A percentile compares a stretch with the other conserved stretches of the same genome.
These are phyloP conservation scores for Sporothrix dimorphospora DNA, from an alignment of 2,329 filamentous ascomycete genomes.

Conservation along the genomic window DNA sequence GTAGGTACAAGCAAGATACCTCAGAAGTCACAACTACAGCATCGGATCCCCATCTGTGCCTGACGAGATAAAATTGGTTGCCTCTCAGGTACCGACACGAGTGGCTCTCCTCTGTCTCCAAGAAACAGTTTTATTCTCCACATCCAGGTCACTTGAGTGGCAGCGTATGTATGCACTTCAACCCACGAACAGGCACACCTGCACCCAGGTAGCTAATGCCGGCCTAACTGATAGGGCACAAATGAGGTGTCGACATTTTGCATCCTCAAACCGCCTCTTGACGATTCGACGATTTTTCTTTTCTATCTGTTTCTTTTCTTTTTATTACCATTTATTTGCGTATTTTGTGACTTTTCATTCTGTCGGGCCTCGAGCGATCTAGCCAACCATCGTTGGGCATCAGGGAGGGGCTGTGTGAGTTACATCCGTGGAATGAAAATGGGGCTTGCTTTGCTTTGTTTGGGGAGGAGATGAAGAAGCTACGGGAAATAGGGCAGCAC, in stretches of 20 bases:
- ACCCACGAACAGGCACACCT: conserved; percentile 21
- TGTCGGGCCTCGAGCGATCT: neutral
- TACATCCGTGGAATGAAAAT: conserved; percentile 2
- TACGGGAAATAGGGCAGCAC: neutral
- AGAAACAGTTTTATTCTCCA: neutral
- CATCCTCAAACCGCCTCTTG: neutral
- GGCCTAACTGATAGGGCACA: conserved; percentile 19
- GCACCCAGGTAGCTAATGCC: conserved; percentile 7
- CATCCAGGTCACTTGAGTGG: conserved; percentile 30
- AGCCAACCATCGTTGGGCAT: conserved; percentile 22
- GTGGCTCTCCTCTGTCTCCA: neutral
- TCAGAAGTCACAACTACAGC: neutral
- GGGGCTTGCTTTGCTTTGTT: neutral
- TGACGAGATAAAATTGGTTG: neutral
- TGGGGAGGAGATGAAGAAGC: neutral
- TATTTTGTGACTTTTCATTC: neutral
- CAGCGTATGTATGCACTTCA: conserved; percentile 29
- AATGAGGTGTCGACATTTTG: neutral
- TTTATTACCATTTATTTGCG: neutral
- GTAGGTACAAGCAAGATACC: neutral
- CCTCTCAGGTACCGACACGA: conserved; percentile 3
- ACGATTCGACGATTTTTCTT: neutral
- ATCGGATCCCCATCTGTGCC: neutral
- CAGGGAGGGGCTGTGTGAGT: conserved; percentile 3
- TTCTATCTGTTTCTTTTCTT: neutral